Conservation (phyloP, 257 asterid genomes). For the Gardenia jasminoides region DNA sequence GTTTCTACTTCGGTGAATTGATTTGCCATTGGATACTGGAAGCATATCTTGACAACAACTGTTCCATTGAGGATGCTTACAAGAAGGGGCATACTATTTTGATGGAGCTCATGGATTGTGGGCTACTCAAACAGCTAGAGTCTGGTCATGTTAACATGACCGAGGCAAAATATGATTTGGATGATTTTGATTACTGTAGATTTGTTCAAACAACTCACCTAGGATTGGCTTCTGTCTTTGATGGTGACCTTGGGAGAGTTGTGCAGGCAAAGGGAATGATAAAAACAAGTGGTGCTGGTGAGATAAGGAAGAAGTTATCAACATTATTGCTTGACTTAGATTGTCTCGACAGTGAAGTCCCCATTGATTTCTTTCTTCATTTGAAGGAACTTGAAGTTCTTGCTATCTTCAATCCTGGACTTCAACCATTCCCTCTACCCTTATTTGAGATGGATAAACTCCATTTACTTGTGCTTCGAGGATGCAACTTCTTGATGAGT, state of each 20-base stretch:
- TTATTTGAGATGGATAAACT: conserved; percentile 15
- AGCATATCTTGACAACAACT: conserved; percentile 39
- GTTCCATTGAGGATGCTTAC: conserved; percentile 22
- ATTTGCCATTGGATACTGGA: conserved; percentile 49
- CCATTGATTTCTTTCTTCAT: neutral
- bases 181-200: conserved; percentile 10
- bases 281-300: conserved; percentile 10
- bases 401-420: conserved; percentile 35
- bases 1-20: conserved; percentile 32
- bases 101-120: conserved; percentile 41
- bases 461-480: conserved; percentile 40
- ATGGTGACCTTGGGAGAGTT: conserved; percentile 30
- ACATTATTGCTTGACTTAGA: conserved; percentile 34
- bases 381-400: conserved; percentile 19
- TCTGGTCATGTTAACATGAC: conserved; percentile 20
- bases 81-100: conserved; percentile 11
- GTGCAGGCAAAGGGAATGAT: conserved; percentile 35
- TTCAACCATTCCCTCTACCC: conserved; percentile 26
- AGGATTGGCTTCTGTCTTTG: conserved; percentile 37
- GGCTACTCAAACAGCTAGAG: conserved; percentile 33
- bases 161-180: conserved; percentile 8
- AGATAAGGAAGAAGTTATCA: conserved; percentile 5
- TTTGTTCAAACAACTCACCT: conserved; percentile 17
- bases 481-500: conserved; percentile 26
- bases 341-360: conserved; percentile 15